Evolutionary conservation across 129 eudicot genomes (phyloP).

Genomic region (Centaurea solstitialis): DNA sequence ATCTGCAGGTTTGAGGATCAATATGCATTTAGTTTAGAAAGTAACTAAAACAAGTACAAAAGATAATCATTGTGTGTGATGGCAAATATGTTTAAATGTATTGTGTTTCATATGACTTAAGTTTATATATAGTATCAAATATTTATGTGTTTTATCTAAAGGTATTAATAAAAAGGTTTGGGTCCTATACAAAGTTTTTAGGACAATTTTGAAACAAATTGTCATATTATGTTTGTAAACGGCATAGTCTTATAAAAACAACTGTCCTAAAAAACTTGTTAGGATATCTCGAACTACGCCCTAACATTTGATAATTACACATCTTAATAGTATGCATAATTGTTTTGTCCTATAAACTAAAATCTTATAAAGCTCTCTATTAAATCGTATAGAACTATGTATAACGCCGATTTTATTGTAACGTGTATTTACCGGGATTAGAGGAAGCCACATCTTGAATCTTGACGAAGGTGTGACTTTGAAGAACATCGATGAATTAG

Average conservation of each 20-base stretch:
- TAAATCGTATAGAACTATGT: background rate
- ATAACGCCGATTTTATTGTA: background rate
- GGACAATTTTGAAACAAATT: background rate
- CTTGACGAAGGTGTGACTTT: constrained; percentile 39
- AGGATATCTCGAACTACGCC: background rate
- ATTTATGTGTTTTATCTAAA: background rate
- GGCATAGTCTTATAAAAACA: background rate
- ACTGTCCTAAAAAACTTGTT: too few relatives aligned
- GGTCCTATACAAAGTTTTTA: background rate
- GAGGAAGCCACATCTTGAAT: constrained; percentile 62
- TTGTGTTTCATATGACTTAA: background rate
- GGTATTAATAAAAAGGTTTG: background rate
- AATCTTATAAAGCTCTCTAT: background rate
- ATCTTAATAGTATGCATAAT: background rate
- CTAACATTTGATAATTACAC: background rate
- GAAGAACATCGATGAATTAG: constrained; percentile 58
- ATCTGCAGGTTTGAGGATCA: constrained; percentile 30
- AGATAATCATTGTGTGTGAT: background rate
- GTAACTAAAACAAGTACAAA: background rate
- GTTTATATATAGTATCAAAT: background rate
- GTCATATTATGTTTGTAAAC: background rate
- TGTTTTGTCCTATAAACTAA: background rate
- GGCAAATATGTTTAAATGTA: background rate
- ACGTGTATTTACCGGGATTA: constrained; percentile 40
- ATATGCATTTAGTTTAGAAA: constrained; percentile 9